Evolutionary conservation across 345 rosid species (phyloP).

Genomic region (Eucalyptus curtisii): DNA sequence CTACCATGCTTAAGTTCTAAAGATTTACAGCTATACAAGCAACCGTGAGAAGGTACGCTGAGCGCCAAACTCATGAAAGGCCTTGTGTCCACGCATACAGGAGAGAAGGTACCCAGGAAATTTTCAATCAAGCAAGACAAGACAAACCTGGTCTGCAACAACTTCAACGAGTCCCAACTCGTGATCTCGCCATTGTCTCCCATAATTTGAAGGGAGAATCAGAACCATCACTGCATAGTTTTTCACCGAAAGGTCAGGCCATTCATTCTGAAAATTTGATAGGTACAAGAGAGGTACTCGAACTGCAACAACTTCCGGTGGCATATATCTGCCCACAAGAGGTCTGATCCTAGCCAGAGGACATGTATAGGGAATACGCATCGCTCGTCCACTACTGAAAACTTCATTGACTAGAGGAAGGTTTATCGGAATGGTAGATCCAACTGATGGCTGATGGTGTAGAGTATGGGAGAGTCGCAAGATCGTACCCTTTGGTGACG

Average conservation of each 20-base stretch:
- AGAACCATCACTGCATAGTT: constrained; percentile 85
- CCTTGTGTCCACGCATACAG: background rate
- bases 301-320: constrained; percentile 84
- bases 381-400: constrained; percentile 53
- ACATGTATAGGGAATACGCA: constrained; percentile 58
- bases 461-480: constrained; percentile 75
- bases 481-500: constrained; percentile 45
- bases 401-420: constrained; percentile 50
- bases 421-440: constrained; percentile 48
- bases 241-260: constrained; percentile 76
- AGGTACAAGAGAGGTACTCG: constrained; percentile 86
- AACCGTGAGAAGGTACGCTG: background rate
- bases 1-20: background rate
- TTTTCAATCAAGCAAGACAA: background rate
- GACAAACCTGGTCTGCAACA: constrained; percentile 84
- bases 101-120: background rate
- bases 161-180: constrained; percentile 93
- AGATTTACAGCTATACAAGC: background rate
- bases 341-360: constrained; percentile 73
- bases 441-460: constrained; percentile 50
- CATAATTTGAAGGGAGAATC: constrained; percentile 75
- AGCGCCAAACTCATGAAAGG: background rate
- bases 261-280: constrained; percentile 72
- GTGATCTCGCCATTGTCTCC: constrained; percentile 84
- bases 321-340: constrained; percentile 43